Evolutionary conservation across 495 filamentous ascomycete genomes (phyloP).

Genomic region (Talaromyces adpressus): DNA sequence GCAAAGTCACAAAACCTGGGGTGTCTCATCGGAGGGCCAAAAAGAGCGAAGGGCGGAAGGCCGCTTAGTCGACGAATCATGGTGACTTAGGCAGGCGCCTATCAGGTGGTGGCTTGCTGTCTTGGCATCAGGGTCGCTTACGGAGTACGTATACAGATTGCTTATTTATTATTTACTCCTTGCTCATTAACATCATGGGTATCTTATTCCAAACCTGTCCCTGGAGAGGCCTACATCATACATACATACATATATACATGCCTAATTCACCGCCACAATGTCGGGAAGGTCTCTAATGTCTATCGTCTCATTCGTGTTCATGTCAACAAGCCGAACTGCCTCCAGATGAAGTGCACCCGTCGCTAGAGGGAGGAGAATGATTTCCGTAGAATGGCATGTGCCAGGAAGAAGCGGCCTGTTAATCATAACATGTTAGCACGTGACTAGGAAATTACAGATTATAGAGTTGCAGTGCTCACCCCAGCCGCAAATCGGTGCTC

Average conservation of each 20-base stretch:
- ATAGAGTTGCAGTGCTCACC: constrained; percentile 41
- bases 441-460: not conserved
- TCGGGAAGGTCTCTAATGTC: constrained; percentile 77
- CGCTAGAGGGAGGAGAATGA: constrained; percentile 71
- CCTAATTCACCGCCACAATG: constrained; percentile 49
- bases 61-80: not conserved
- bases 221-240: not conserved
- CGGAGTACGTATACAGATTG: not conserved
- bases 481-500: constrained; percentile 76
- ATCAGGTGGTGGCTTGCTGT: not conserved
- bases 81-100: not conserved
- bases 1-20: not conserved
- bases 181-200: not conserved
- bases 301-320: constrained; percentile 71
- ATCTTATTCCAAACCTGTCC: not conserved
- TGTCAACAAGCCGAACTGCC: constrained; percentile 73
- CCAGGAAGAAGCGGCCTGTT: constrained; percentile 60
- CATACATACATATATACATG: not conserved
- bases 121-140: not conserved
- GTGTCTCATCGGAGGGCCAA: not conserved
- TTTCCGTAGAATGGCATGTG: constrained; percentile 72
- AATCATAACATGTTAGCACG: constrained; percentile 8
- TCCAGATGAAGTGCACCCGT: constrained; percentile 73
- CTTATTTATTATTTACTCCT: not conserved
- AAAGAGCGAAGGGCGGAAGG: constrained; percentile 1